Conservation (phyloP, 2,329 filamentous ascomycete species). For the Trichophyton mentagrophytes region DNA sequence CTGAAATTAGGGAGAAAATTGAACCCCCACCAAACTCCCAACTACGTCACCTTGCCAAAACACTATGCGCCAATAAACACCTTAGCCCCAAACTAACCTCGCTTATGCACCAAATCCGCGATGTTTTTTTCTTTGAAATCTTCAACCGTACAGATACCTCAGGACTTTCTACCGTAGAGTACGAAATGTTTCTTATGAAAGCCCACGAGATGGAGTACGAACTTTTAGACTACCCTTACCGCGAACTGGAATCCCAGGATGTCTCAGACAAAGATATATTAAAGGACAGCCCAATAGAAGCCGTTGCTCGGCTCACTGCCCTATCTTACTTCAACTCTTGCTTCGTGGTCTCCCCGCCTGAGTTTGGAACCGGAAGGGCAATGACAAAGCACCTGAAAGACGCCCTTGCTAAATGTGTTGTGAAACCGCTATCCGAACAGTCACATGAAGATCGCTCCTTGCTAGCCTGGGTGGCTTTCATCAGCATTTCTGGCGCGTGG, state of each 20-base stretch:
- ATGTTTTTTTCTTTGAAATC: conserved; percentile 24
- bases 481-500: conserved; percentile 23
- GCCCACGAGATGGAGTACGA: conserved; percentile 28
- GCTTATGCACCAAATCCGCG: conserved; percentile 19
- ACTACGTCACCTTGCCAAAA: conserved; percentile 18
- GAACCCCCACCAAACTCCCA: conserved; percentile 18
- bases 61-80: conserved; percentile 19
- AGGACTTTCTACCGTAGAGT: conserved; percentile 18
- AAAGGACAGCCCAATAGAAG: conserved; percentile 18
- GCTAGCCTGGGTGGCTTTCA: conserved; percentile 23
- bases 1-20: conserved; percentile 19
- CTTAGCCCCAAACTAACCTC: conserved; percentile 21
- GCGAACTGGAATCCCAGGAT: not conserved
- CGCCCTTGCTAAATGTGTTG: conserved; percentile 15
- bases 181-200: conserved; percentile 23
- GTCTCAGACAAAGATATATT: not conserved
- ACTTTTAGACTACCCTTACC: conserved; percentile 27
- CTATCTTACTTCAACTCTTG: conserved; percentile 23
- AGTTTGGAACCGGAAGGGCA: conserved; percentile 23
- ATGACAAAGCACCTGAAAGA: conserved; percentile 21
- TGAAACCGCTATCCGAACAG: conserved; percentile 10
- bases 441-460: conserved; percentile 16
- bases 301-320: conserved; percentile 20
- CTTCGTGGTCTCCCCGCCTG: conserved; percentile 24
- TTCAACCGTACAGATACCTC: conserved; percentile 16